Base-by-base conservation (phyloP, 139 green algal species). In the Astrephomene gubernaculifera region DNA sequence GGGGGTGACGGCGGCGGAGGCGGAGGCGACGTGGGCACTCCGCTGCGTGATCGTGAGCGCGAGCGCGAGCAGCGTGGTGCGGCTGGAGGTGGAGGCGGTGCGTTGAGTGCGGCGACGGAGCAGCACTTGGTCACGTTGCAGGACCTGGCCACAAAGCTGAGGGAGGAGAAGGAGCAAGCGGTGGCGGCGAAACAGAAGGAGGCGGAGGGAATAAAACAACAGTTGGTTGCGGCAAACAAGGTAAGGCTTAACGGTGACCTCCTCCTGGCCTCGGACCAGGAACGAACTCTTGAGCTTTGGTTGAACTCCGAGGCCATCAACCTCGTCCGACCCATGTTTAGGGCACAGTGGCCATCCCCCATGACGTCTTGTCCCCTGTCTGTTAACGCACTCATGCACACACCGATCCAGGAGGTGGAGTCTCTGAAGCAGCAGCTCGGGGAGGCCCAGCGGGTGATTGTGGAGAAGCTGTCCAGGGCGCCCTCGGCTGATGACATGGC, bases 381-480 rank as follows among this genome's bases (percentile, higher is more conserved):
- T n/a, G n/a, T n/a, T n/a, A n/a, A n/a, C n/a, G n/a, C n/a, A n/a
- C n/a, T n/a, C n/a, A n/a, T n/a, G n/a, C n/a, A n/a, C n/a, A n/a
- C n/a, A n/a, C n/a, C n/a, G n/a, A n/a, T n/a, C 22, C 73, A 85
- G 79, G 79, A 85, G 10, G 33, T 76, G 7, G 79, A 75, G 43
- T 27, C 44, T n/a, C 64, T 85, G 3, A 75, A 76, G 63, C 31
- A 52, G 79, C 79, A 85, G 64, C 38, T 85, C 17, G 43, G 38
- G 19, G 79, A 85, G 5, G 79, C 79, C 4, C 68, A 85, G 57
- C 79, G 79, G 1, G 79, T 85, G 1, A 85, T 85, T 33, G 79
- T 85, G 79, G 79, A 85, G 64, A 85, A 85, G 79, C 64, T 85
- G 63, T 22, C 79, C 2, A 10, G 33, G 21, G 64, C 79, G 41